phyloP scores from a whole-genome alignment of 2,329 filamentous ascomycete species.

The Periconia sp. region DNA sequence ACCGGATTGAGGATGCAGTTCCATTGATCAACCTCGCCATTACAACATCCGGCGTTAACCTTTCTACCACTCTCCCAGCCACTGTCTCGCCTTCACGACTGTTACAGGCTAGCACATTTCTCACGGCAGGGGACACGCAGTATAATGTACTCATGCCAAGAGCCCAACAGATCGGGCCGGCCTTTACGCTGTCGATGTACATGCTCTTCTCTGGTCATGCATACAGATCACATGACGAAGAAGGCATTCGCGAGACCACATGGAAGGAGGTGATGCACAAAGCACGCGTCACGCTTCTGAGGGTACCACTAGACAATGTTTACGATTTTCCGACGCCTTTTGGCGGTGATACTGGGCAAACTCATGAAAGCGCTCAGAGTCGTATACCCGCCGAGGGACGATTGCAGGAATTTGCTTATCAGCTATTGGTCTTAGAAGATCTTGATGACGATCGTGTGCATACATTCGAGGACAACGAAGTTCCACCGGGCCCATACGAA shows the following conservation, averaged over 20 bases:
- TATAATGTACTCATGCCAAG: slow-evolving; percentile 70
- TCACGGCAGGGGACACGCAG: slow-evolving; percentile 84
- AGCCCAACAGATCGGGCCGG: slow-evolving; percentile 82
- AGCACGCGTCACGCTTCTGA: slow-evolving; percentile 78
- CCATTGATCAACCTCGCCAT: slow-evolving; percentile 93
- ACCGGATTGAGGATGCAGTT: slow-evolving; percentile 86
- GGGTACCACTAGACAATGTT: slow-evolving; percentile 66
- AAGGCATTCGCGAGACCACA: slow-evolving; percentile 69
- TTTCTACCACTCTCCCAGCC: slow-evolving; percentile 79
- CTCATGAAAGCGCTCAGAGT: slow-evolving; percentile 22
- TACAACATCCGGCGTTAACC: slow-evolving; percentile 86
- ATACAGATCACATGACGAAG: slow-evolving; percentile 60
- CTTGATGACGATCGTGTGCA: slow-evolving; percentile 74
- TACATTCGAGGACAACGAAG: slow-evolving; percentile 65
- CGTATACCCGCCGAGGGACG: slow-evolving; percentile 52
- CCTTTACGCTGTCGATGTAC: slow-evolving; percentile 86
- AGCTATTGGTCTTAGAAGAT: slow-evolving; percentile 83
- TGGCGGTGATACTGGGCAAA: slow-evolving; percentile 15
- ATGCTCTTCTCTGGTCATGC: slow-evolving; percentile 91
- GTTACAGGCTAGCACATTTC: slow-evolving; percentile 88
- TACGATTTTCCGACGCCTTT: slow-evolving; percentile 52
- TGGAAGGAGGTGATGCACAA: slow-evolving; percentile 99
- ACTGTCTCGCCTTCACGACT: slow-evolving; percentile 89
- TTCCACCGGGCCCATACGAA: slow-evolving; percentile 64
- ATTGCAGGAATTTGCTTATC: slow-evolving; percentile 75